Base-by-base conservation (phyloP, 768 basidiomycete species). In the Kwoniella dendrophila region DNA sequence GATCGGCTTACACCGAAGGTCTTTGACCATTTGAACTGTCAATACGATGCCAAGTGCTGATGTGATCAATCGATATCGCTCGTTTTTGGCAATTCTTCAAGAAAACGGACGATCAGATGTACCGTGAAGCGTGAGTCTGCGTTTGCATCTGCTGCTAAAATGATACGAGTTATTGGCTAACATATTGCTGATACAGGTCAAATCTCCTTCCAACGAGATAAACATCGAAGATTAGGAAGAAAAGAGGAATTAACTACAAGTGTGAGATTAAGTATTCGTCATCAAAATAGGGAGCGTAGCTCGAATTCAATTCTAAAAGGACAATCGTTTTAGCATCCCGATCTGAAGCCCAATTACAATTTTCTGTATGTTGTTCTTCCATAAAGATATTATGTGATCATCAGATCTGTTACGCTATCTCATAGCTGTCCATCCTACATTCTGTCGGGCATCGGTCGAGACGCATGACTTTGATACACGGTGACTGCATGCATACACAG, bases 71-170 rank as follows among this genome's bases (percentile, higher is more conserved):
- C 33, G 33, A 24, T 11, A 4, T 10, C 7, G 22, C 18, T 12
- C 16, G 7, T 51, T 33, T 18, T 51, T 33, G 30, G 47, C 33
- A 48, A 26, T 45, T 29, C 53, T 20, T 14, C 41, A 20, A 69
- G 72, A 66, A 72, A 26, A 66, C 71, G 12, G 67, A 74, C 26
- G 76, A 66, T 22, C 56, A 78, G 43, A 78, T 78, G 76, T 78
- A 75, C 53, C 51, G 38, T 7, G 68, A 75, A 66, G 76, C 74
- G 69, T 77, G 36, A 69, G 73, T 70, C 20, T 7, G 2, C 29
- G 4, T 30, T 24, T 8, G 8, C 14, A n/a, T 2, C 16, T 43
- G 33, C n/a, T n/a, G n/a, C n/a, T n/a, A n/a, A 30, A 8, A 22
- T 10, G 45, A 1, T 16, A 11, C 27, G 36, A 51, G 24, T 11